Evolutionary conservation across 352 stramenopile genomes (phyloP).

Genomic region (Phytophthora pinifolia): DNA sequence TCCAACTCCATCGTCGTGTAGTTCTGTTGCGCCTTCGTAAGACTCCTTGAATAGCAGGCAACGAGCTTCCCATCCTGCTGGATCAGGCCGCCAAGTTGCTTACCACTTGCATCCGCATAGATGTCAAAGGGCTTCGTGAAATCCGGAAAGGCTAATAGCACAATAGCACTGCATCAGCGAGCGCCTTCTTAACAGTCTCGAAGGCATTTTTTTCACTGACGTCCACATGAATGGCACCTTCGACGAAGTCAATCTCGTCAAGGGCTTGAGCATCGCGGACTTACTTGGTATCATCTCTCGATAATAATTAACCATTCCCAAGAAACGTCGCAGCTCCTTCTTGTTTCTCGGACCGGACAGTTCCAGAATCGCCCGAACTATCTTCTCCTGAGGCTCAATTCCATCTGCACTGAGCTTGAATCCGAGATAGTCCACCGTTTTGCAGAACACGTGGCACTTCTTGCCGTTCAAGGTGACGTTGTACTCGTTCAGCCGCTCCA

Average conservation of each 20-base stretch:
- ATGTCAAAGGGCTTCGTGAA: constrained; percentile 8
- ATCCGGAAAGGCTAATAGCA: constrained; percentile 8
- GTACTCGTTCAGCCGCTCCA: not conserved
- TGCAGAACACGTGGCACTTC: constrained; percentile 9
- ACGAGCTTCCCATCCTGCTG: not conserved
- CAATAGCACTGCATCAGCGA: constrained; percentile 6
- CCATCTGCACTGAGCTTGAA: constrained; percentile 4
- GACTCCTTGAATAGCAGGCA: constrained; percentile 2
- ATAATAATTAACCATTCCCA: constrained; percentile 15
- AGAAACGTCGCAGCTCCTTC: constrained; percentile 1
- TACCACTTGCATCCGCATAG: constrained; percentile 7
- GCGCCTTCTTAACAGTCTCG: not conserved
- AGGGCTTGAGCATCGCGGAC: not conserved
- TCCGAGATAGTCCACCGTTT: constrained; percentile 1
- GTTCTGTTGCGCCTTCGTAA: constrained; percentile 4
- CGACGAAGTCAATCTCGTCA: not conserved
- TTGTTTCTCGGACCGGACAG: not conserved
- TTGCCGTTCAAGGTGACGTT: constrained; percentile 2
- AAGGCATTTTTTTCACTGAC: constrained; percentile 8
- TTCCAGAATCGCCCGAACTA: constrained; percentile 1
- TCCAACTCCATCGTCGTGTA: constrained; percentile 17
- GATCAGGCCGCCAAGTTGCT: constrained; percentile 2
- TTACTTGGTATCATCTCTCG: constrained; percentile 11
- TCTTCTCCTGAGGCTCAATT: constrained; percentile 12
- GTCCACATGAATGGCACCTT: constrained; percentile 7